Conservation (phyloP, 257 asterid species). For the Jaltomata sinuosa region DNA sequence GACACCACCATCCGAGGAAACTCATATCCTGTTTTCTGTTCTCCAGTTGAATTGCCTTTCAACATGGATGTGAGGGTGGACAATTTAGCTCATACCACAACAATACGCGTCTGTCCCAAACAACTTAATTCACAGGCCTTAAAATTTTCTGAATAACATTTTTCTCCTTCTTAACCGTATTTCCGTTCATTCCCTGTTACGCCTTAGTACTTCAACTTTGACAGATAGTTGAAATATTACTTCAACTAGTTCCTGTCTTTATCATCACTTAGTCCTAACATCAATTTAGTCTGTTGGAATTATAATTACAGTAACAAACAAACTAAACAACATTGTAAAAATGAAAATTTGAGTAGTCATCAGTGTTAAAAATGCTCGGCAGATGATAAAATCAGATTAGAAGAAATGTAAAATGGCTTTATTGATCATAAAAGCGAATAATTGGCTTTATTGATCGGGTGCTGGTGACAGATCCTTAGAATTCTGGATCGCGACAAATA, state of each 20-base stretch:
- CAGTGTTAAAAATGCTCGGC: background rate
- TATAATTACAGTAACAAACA: background rate
- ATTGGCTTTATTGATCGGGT: no score
- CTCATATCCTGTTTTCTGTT: background rate
- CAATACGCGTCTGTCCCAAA: background rate
- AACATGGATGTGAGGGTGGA: background rate
- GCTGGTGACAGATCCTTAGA: no score
- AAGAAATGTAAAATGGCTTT: background rate
- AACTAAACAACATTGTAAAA: background rate
- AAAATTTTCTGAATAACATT: background rate
- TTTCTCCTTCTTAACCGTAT: background rate
- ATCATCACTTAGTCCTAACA: background rate
- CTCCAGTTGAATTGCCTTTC: background rate
- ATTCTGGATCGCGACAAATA: no score
- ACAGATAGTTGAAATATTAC: background rate
- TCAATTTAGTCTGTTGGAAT: background rate
- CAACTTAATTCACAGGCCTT: background rate
- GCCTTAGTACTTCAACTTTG: background rate
- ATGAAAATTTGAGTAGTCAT: background rate
- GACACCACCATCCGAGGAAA: background rate
- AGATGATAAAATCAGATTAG: background rate
- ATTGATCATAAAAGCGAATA: no score
- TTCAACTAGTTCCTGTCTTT: background rate
- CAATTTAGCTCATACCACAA: background rate
- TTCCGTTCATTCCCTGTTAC: background rate